Base-by-base conservation (phyloP, 2,329 filamentous ascomycete genomes). In the Cladophialophora immunda region DNA sequence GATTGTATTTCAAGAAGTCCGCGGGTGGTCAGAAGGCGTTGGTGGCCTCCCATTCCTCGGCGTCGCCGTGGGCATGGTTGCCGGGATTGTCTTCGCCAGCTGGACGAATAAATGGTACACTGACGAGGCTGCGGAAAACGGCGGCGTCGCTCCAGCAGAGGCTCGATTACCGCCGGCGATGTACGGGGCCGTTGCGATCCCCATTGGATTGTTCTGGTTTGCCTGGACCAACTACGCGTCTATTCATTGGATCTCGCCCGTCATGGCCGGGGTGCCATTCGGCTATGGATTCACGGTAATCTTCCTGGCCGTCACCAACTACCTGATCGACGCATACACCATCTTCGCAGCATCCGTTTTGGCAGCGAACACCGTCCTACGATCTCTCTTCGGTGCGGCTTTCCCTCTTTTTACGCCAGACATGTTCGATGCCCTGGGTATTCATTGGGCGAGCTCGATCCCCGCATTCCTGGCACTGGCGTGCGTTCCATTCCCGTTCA, bases 301-400 rank as follows among this genome's bases (percentile, higher is more conserved):
- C 6, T 77, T 84, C 65, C 59, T 72, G 41, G 68, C 41, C n/a
- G 67, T 72, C 29, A 69, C 80, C 3, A 81, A 77, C 67, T 81
- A 81, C 59, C 72, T 81, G 32, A 80, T 81, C 0, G 90, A 92
- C 73, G 80, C 87, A 5, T 85, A 92, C 76, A 89, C 89, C 59
- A 90, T 94, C 72, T 94, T 90, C 69, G 91, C 92, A 0, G 91
- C 91, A 0, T 92, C 89, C 0, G 90, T 89, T 0, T 81, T 94
- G 8, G 91, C 92, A 2, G 90, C 90, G 56, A 92, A 94, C 78
- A 91, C 92, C 0, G 90, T 96, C 74, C 80, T 96, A 41, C 89
- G 93, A 71, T 94, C 91, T 0, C 81, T 93, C 8, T 90, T 89
- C 69, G 92, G 91, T 70, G 91, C 92, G 1, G 89, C 85, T 0